phyloP scores from a whole-genome alignment of 257 asterid species.

The Perilla frutescens region DNA sequence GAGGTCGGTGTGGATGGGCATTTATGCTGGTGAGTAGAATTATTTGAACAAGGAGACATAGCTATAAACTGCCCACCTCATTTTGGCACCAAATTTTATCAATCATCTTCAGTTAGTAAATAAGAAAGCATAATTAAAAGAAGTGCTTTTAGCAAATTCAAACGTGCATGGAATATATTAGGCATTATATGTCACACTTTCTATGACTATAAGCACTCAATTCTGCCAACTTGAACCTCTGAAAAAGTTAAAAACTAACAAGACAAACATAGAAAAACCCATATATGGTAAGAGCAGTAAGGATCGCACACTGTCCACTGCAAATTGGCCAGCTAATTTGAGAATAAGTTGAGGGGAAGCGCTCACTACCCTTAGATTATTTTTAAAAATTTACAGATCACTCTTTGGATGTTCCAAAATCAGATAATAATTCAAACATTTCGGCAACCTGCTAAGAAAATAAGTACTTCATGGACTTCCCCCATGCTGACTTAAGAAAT shows the following conservation, averaged over 20 bases:
- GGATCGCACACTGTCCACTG: neutral
- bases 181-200: constrained; percentile 16
- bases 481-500: too few relatives aligned
- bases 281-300: constrained; percentile 14
- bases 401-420: neutral
- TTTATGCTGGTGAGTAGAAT: constrained; percentile 5
- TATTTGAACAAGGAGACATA: constrained; percentile 1
- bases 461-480: neutral
- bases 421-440: neutral
- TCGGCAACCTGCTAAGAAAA: neutral
- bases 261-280: neutral
- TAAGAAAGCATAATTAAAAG: neutral
- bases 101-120: neutral
- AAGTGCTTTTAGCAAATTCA: neutral
- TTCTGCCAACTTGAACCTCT: neutral
- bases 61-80: constrained; percentile 2
- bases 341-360: neutral
- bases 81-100: neutral
- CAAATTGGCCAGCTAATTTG: neutral
- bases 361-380: neutral
- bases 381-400: neutral
- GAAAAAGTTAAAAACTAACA: neutral
- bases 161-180: neutral
- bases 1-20: neutral
- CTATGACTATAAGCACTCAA: neutral